Conservation (phyloP, 805 yeast genomes). For the Kluyveromyces lactis region DNA sequence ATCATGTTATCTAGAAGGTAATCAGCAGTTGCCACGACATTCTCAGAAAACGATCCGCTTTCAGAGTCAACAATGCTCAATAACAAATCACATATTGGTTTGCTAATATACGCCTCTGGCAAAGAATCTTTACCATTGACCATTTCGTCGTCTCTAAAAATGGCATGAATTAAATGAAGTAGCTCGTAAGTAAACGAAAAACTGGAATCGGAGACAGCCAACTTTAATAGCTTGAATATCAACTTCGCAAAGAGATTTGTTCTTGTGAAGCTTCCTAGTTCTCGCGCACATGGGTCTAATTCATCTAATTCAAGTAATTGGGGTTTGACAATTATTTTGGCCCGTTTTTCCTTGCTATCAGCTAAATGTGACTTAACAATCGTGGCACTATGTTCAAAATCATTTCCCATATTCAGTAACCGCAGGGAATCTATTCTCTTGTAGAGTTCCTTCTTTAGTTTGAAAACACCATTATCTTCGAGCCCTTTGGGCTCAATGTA, state of each 20-base stretch:
- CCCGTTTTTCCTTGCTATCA: slow-evolving; percentile 29
- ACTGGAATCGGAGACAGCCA: slow-evolving; percentile 41
- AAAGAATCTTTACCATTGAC: slow-evolving; percentile 34
- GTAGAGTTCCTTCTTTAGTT: slow-evolving; percentile 41
- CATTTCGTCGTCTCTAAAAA: slow-evolving; percentile 42
- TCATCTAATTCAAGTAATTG: slow-evolving; percentile 24
- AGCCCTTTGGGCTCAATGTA: slow-evolving; percentile 61
- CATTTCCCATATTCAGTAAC: slow-evolving; percentile 37
- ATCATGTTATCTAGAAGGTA: slow-evolving; percentile 44
- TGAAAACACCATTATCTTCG: slow-evolving; percentile 59
- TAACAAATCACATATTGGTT: slow-evolving; percentile 51
- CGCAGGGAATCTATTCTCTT: slow-evolving; percentile 51
- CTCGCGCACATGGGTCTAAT: slow-evolving; percentile 29
- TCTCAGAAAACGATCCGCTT: slow-evolving; percentile 35
- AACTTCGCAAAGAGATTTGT: slow-evolving; percentile 47
- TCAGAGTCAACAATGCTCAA: slow-evolving; percentile 41
- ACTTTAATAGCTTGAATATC: slow-evolving; percentile 47
- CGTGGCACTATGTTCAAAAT: slow-evolving; percentile 45
- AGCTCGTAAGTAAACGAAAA: slow-evolving; percentile 50
- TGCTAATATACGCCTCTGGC: slow-evolving; percentile 39
- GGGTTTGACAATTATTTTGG: slow-evolving; percentile 45
- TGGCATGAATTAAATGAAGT: slow-evolving; percentile 64
- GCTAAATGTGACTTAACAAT: slow-evolving; percentile 39
- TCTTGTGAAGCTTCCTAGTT: slow-evolving; percentile 44
- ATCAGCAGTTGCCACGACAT: slow-evolving; percentile 47